These are phyloP conservation scores for Linanthus parryae DNA, from an alignment of 148 eudicot genomes.

Conservation along the genomic window DNA sequence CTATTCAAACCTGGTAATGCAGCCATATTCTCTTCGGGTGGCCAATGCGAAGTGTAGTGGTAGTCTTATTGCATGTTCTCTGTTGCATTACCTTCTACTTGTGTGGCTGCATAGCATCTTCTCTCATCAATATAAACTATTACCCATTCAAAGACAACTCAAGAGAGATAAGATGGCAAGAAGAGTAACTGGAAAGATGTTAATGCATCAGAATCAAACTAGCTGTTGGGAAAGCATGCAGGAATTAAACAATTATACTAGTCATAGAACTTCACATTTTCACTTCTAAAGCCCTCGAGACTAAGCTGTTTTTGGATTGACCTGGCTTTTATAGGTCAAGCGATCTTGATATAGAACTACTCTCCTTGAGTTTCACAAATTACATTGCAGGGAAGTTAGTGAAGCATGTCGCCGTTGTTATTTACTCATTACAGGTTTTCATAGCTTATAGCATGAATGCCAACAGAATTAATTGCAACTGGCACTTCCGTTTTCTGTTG, in stretches of 20 bases:
- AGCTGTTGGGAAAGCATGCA: neutral
- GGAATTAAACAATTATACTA: neutral
- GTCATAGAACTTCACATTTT: neutral
- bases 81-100: too few relatives aligned
- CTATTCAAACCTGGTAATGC: slow-evolving; percentile 51
- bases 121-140: too few relatives aligned
- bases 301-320: neutral
- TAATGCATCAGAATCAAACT: too few relatives aligned
- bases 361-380: neutral
- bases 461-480: too few relatives aligned
- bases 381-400: neutral
- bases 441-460: too few relatives aligned
- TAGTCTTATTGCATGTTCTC: neutral
- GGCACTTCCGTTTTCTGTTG: too few relatives aligned
- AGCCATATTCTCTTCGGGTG: neutral
- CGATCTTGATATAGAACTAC: neutral
- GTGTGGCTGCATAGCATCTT: neutral
- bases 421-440: neutral
- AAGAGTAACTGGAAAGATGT: too few relatives aligned
- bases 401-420: neutral
- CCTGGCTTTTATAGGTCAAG: neutral
- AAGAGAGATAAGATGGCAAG: too few relatives aligned
- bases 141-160: too few relatives aligned
- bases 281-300: neutral
- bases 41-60: neutral